Conservation (phyloP, 2,329 filamentous ascomycete genomes). For the Cytospora piceicola region DNA sequence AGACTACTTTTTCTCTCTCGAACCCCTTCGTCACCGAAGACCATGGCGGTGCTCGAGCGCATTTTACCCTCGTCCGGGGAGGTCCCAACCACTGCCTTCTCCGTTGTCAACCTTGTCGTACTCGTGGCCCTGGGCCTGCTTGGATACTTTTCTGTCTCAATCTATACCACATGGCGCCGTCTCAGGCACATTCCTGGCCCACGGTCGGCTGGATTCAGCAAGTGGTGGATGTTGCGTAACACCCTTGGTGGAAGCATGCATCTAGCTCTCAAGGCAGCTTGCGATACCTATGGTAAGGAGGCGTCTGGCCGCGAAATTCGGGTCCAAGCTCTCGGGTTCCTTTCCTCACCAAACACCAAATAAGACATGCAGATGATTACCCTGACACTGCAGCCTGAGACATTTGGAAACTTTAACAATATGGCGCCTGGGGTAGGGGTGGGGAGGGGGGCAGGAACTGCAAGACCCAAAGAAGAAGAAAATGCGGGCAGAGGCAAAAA, state of each 20-base stretch:
- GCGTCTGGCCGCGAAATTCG: constrained; percentile 3
- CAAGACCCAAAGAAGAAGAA: not conserved
- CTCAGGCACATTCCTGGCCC: constrained; percentile 38
- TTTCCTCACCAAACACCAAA: constrained; percentile 23
- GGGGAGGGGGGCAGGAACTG: not conserved
- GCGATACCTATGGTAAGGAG: constrained; percentile 35
- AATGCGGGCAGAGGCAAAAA: not conserved
- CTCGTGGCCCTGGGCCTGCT: constrained; percentile 29
- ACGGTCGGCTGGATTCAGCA: constrained; percentile 34
- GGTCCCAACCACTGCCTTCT: constrained; percentile 7
- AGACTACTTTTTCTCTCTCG: not conserved
- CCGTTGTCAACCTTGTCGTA: constrained; percentile 15
- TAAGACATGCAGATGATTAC: constrained; percentile 28
- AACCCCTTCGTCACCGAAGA: not conserved
- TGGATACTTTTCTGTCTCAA: constrained; percentile 30
- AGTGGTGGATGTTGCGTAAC: constrained; percentile 39
- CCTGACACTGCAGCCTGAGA: constrained; percentile 25
- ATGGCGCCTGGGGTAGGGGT: not conserved
- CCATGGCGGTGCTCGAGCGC: constrained; percentile 26
- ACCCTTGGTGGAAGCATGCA: constrained; percentile 37
- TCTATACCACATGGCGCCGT: constrained; percentile 34
- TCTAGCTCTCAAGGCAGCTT: constrained; percentile 35
- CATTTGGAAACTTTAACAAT: constrained; percentile 13
- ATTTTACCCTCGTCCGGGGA: constrained; percentile 16
- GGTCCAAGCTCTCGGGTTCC: constrained; percentile 17